Conservation (phyloP, 495 filamentous ascomycete genomes). For the Bathelium albidoporum region DNA sequence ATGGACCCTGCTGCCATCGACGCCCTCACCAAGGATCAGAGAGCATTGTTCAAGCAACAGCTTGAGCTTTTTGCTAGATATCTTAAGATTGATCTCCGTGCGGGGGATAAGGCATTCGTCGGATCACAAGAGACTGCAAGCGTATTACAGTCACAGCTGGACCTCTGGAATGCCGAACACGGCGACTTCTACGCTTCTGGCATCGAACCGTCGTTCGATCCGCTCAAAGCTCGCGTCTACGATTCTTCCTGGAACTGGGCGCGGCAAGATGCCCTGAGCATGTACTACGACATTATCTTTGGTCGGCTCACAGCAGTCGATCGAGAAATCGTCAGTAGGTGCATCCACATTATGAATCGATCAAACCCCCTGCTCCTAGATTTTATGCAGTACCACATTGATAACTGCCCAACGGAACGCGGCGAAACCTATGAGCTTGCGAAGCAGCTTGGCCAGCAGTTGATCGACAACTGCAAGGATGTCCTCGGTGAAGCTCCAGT, state of each 20-base stretch:
- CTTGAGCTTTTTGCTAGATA: slow-evolving; percentile 90
- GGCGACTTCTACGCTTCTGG: slow-evolving; percentile 91
- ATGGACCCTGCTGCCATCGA: slow-evolving; percentile 98
- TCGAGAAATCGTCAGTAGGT: slow-evolving; percentile 94
- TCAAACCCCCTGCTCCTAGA: slow-evolving; percentile 91
- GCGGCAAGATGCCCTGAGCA: slow-evolving; percentile 88
- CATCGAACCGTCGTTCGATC: slow-evolving; percentile 87
- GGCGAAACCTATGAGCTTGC: slow-evolving; percentile 96
- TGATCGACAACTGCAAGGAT: slow-evolving; percentile 96
- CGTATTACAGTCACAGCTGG: slow-evolving; percentile 81
- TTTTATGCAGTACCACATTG: slow-evolving; percentile 99
- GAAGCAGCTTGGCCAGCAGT: slow-evolving; percentile 85
- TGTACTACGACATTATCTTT: slow-evolving; percentile 99
- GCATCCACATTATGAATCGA: slow-evolving; percentile 98
- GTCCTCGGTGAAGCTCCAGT: slow-evolving; percentile 71
- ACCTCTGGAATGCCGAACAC: slow-evolving; percentile 90
- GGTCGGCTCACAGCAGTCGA: slow-evolving; percentile 86
- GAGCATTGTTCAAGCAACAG: slow-evolving; percentile 91
- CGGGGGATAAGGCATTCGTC: slow-evolving; percentile 86
- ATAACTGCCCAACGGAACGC: slow-evolving; percentile 92
- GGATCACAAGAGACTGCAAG: slow-evolving; percentile 72
- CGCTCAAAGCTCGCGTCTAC: slow-evolving; percentile 89
- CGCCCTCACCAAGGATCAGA: slow-evolving; percentile 92
- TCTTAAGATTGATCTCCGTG: slow-evolving; percentile 89
- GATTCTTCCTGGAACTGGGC: slow-evolving; percentile 99